Conservation (phyloP, 108 stramenopile species). For the Conticribra weissflogii region DNA sequence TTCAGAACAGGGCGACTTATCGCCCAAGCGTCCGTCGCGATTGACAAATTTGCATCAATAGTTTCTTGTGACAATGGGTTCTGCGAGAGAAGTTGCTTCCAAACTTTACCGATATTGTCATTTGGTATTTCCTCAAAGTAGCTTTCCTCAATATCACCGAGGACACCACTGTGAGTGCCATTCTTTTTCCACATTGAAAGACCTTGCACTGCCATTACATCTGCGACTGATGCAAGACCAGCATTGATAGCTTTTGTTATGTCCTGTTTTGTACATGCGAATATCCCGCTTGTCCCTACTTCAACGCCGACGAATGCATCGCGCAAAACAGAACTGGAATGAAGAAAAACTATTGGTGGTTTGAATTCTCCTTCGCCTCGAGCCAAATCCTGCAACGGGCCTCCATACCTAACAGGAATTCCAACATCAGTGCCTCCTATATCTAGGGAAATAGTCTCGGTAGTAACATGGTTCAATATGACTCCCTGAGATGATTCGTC, state of each 20-base stretch:
- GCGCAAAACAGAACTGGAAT: slow-evolving; percentile 36
- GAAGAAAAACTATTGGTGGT: slow-evolving; percentile 48
- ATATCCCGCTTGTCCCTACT: slow-evolving; percentile 33
- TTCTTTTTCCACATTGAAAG: slow-evolving; percentile 58
- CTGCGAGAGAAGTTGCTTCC: slow-evolving; percentile 21
- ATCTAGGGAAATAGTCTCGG: slow-evolving; percentile 30
- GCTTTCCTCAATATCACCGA: slow-evolving; percentile 37
- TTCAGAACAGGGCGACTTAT: background rate
- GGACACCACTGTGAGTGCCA: slow-evolving; percentile 26
- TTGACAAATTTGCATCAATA: slow-evolving; percentile 21
- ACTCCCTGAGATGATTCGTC: slow-evolving; percentile 59
- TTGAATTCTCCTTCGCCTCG: slow-evolving; percentile 15
- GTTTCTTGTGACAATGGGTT: slow-evolving; percentile 9
- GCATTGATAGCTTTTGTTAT: slow-evolving; percentile 33
- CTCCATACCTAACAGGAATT: slow-evolving; percentile 64
- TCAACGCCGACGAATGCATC: slow-evolving; percentile 40
- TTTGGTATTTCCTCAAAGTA: slow-evolving; percentile 41
- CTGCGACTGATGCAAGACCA: slow-evolving; percentile 42
- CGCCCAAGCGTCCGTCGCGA: slow-evolving; percentile 30
- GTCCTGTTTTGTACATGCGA: slow-evolving; percentile 48
- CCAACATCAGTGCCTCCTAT: slow-evolving; percentile 19
- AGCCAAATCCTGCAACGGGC: slow-evolving; percentile 37
- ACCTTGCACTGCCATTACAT: slow-evolving; percentile 63
- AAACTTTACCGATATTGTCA: slow-evolving; percentile 15
- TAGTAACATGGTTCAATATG: slow-evolving; percentile 56